phyloP scores from a whole-genome alignment of 179 eudicot species.

The Beta lomatogona region DNA sequence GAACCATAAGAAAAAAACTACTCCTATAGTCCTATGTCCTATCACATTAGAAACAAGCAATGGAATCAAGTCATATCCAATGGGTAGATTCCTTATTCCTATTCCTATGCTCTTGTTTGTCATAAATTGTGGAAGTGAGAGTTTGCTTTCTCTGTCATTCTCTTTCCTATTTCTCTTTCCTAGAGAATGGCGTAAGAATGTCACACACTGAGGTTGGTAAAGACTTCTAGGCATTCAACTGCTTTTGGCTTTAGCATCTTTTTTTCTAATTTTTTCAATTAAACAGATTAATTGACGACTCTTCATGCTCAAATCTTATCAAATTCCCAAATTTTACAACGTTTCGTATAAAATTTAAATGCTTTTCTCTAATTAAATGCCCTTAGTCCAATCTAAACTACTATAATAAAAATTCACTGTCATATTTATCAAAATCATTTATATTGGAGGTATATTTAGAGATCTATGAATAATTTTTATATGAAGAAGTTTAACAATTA shows the following conservation, averaged over 20 bases:
- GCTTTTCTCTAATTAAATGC: too few relatives aligned
- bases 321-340: too few relatives aligned
- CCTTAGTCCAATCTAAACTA: too few relatives aligned
- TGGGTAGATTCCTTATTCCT: background rate
- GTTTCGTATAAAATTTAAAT: too few relatives aligned
- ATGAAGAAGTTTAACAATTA: too few relatives aligned
- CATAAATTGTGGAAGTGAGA: background rate
- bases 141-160: background rate
- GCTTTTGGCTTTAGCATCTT: background rate
- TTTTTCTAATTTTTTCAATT: background rate
- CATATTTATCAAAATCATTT: too few relatives aligned
- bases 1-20: too few relatives aligned
- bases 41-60: background rate
- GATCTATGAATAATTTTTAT: too few relatives aligned
- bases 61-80: background rate
- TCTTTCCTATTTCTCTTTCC: constrained; percentile 1
- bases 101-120: background rate
- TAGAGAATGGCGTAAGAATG: constrained; percentile 23
- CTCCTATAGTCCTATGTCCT: too few relatives aligned
- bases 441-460: too few relatives aligned
- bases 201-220: background rate
- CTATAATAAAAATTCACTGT: too few relatives aligned
- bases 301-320: background rate
- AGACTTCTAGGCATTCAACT: background rate
- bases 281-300: background rate